These are phyloP conservation scores for Aspergillus coremiiformis DNA, from an alignment of 495 filamentous ascomycete genomes.

Conservation along the genomic window DNA sequence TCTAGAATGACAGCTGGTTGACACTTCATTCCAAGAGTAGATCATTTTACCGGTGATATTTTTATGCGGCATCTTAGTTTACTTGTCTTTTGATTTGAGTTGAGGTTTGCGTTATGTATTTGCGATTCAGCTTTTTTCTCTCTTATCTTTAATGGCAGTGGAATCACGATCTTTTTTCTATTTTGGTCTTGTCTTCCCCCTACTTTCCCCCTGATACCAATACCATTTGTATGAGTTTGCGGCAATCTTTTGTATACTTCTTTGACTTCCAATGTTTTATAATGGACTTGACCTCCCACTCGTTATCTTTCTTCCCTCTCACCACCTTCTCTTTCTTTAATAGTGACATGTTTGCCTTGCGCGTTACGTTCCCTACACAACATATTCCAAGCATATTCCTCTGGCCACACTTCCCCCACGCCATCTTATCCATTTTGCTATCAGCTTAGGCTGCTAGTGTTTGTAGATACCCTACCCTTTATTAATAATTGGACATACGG, in stretches of 20 bases:
- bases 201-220: constrained; percentile 13
- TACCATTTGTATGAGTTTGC: constrained; percentile 3
- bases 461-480: background rate
- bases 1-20: constrained; percentile 8
- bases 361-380: background rate
- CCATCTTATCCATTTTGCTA: background rate
- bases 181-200: background rate
- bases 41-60: constrained; percentile 10
- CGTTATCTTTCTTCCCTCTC: background rate
- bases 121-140: background rate
- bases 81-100: constrained; percentile 1
- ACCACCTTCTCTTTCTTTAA: background rate
- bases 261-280: background rate
- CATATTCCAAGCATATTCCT: background rate
- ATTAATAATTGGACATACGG: constrained; percentile 1
- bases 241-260: background rate
- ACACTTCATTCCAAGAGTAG: background rate
- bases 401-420: background rate
- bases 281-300: background rate
- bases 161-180: constrained; percentile 11
- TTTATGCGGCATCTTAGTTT: constrained; percentile 10
- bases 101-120: constrained; percentile 2
- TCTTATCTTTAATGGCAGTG: constrained; percentile 6
- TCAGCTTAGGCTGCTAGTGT: background rate
- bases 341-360: background rate